A percentile compares a stretch with the other conserved stretches of the same genome.
Conservation (phyloP, 2,329 filamentous ascomycete species). For the Alternaria arbusti region DNA sequence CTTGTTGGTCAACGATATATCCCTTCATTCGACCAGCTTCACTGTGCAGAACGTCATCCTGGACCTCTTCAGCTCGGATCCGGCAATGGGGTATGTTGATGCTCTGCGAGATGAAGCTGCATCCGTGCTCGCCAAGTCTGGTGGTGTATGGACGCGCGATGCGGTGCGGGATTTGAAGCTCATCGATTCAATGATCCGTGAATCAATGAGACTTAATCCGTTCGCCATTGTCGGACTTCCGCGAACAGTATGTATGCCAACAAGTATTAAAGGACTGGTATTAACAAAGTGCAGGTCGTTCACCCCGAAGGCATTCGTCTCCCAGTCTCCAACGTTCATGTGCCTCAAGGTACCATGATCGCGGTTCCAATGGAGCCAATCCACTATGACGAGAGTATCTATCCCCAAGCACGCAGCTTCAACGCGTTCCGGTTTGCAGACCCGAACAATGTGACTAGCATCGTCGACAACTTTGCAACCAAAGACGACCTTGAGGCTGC, state of each 20-base stretch:
- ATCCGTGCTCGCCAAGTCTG: slow-evolving; percentile 9
- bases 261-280: not conserved
- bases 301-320: slow-evolving; percentile 14
- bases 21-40: slow-evolving; percentile 19
- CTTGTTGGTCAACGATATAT: slow-evolving; percentile 22
- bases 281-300: slow-evolving; percentile 15
- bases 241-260: slow-evolving; percentile 11
- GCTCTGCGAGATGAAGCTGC: slow-evolving; percentile 17
- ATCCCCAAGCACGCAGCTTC: slow-evolving; percentile 19
- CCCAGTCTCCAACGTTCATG: slow-evolving; percentile 10
- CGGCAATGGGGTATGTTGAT: slow-evolving; percentile 15
- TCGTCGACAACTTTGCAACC: slow-evolving; percentile 17
- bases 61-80: slow-evolving; percentile 21
- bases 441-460: slow-evolving; percentile 13
- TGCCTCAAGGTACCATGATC: slow-evolving; percentile 20
- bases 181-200: slow-evolving; percentile 21
- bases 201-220: slow-evolving; percentile 23
- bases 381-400: slow-evolving; percentile 17
- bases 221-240: slow-evolving; percentile 19
- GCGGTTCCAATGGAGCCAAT: slow-evolving; percentile 22
- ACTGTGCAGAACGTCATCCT: slow-evolving; percentile 22
- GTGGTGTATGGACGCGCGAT: slow-evolving; percentile 18
- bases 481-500: slow-evolving; percentile 17
- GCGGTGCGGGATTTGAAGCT: slow-evolving; percentile 18
- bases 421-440: slow-evolving; percentile 23